phyloP scores from a whole-genome alignment of 257 asterid genomes.

The Apocynum venetum region DNA sequence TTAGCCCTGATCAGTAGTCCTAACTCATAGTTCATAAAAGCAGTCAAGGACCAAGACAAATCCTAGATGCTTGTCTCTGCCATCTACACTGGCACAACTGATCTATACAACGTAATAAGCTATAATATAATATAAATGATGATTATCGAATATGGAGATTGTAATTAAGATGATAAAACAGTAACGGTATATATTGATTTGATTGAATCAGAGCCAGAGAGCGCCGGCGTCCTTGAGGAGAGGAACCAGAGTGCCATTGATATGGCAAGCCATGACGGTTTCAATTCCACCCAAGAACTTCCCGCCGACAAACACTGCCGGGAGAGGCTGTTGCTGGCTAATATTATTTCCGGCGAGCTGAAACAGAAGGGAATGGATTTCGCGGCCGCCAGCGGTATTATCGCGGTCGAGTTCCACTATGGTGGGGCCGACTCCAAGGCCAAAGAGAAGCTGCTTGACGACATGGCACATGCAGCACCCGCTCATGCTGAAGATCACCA shows the following conservation, averaged over 20 bases:
- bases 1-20: too few relatives aligned
- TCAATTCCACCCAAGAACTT: conserved; percentile 79
- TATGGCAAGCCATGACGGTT: conserved; percentile 74
- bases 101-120: too few relatives aligned
- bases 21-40: too few relatives aligned
- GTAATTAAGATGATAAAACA: too few relatives aligned
- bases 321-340: conserved; percentile 40
- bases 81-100: too few relatives aligned
- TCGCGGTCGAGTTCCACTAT: conserved; percentile 76
- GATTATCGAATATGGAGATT: too few relatives aligned
- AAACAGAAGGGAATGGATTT: conserved; percentile 48
- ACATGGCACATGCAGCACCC: conserved; percentile 97
- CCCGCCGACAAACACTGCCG: conserved; percentile 82
- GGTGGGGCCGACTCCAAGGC: conserved; percentile 83
- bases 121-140: too few relatives aligned
- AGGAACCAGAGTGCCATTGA: conserved; percentile 77
- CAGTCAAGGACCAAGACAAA: too few relatives aligned
- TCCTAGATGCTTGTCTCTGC: too few relatives aligned
- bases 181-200: too few relatives aligned
- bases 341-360: conserved; percentile 29
- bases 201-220: conserved; percentile 59
- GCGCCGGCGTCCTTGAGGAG: conserved; percentile 85
- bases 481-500: conserved; percentile 74
- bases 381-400: conserved; percentile 33
- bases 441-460: conserved; percentile 71